Evolutionary conservation across 345 rosid species (phyloP).

Genomic region (Theobroma cacao): DNA sequence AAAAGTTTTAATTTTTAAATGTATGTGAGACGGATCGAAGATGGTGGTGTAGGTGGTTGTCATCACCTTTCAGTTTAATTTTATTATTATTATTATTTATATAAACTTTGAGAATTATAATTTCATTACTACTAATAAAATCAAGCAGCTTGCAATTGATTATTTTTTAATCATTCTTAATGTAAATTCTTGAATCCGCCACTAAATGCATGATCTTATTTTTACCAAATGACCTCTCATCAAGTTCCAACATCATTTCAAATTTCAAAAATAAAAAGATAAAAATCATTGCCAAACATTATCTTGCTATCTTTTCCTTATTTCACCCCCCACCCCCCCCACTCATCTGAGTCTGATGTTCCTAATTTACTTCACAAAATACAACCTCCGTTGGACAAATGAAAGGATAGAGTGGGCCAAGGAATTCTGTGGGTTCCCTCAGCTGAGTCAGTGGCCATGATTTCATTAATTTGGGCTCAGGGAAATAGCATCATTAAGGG

Average conservation of each 20-base stretch:
- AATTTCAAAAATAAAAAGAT: neutral
- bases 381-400: too few species aligned
- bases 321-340: neutral
- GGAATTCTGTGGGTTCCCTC: neutral
- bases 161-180: too few species aligned
- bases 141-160: too few species aligned
- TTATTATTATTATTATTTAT: too few species aligned
- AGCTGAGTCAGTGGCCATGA: constrained; percentile 31
- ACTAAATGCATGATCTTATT: neutral
- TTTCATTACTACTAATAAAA: too few species aligned
- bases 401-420: constrained; percentile 21
- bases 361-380: neutral
- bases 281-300: neutral
- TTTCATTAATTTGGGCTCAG: constrained; percentile 27
- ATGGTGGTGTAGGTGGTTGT: too few species aligned
- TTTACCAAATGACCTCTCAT: neutral
- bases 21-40: too few species aligned
- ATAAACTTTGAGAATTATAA: too few species aligned
- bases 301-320: neutral
- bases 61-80: too few species aligned
- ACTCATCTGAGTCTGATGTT: neutral
- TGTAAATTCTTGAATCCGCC: too few species aligned
- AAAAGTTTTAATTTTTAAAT: neutral
- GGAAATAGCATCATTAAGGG: constrained; percentile 20
- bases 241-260: neutral